A percentile compares a stretch with the other conserved stretches of the same genome.
Evolutionary conservation across 768 basidiomycete genomes (phyloP).

Genomic region (Pulveroboletus sp.): DNA sequence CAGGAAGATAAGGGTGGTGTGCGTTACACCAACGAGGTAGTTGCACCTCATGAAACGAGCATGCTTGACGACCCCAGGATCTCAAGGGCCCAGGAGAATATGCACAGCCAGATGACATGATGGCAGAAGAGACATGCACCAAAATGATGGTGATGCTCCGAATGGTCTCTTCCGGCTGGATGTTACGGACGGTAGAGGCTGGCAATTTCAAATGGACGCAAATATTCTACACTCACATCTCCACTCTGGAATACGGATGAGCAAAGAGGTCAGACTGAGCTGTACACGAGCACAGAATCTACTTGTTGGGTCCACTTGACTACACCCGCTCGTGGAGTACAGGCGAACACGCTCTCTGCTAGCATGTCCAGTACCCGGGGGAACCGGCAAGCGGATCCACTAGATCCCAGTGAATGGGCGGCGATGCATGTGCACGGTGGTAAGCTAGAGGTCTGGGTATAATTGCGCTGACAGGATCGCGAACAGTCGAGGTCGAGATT

Average conservation of each 20-base stretch:
- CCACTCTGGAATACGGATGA: slow-evolving; percentile 1
- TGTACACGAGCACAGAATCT: neutral
- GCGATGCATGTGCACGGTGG: slow-evolving; percentile 7
- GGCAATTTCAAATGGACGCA: slow-evolving; percentile 16
- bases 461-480: neutral
- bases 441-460: neutral
- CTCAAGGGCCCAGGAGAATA: slow-evolving; percentile 18
- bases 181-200: slow-evolving; percentile 10
- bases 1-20: neutral
- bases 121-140: neutral
- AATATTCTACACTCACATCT: slow-evolving; percentile 4
- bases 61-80: slow-evolving; percentile 13
- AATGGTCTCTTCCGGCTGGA: neutral
- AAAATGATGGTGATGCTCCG: slow-evolving; percentile 2
- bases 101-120: slow-evolving; percentile 21
- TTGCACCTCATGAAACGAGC: slow-evolving; percentile 15
- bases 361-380: slow-evolving; percentile 1
- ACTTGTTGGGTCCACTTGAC: slow-evolving; percentile 11
- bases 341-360: slow-evolving; percentile 16
- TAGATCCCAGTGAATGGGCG: slow-evolving; percentile 17
- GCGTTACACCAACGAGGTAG: slow-evolving; percentile 2
- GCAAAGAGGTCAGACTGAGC: slow-evolving; percentile 1
- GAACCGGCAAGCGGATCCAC: slow-evolving; percentile 1
- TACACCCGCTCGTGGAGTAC: slow-evolving; percentile 10
- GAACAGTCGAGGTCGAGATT: neutral